Percentiles rank a stretch among this genome's conserved stretches.
phyloP scores from a whole-genome alignment of 805 yeast genomes.

The Candida patagonica region DNA sequence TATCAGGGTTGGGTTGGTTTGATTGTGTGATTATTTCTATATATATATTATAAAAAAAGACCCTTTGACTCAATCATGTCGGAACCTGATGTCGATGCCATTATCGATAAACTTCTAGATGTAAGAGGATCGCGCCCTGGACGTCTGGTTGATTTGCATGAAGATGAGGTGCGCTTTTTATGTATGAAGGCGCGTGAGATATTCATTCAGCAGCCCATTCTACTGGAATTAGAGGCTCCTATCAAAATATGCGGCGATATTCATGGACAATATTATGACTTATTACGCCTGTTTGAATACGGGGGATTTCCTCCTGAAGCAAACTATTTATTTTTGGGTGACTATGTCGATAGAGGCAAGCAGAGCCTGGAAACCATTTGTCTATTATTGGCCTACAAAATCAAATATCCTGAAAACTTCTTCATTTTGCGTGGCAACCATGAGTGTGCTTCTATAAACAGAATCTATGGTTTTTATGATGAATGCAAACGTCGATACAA shows the following conservation, averaged over 20 bases:
- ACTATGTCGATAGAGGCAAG: constrained; percentile 88
- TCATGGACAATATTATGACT: constrained; percentile 83
- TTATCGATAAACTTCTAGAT: constrained; percentile 88
- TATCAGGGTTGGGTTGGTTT: not conserved
- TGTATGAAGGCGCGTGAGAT: constrained; percentile 77
- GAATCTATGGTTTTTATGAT: constrained; percentile 6
- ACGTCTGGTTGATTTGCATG: constrained; percentile 59
- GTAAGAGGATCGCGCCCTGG: constrained; percentile 97
- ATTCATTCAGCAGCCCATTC: constrained; percentile 73
- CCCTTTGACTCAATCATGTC: not conserved
- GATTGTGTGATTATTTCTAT: not conserved
- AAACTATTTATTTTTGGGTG: constrained; percentile 79
- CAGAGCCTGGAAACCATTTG: constrained; percentile 82
- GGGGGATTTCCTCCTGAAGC: constrained; percentile 89
- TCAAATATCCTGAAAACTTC: constrained; percentile 6
- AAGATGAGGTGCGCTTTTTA: constrained; percentile 65
- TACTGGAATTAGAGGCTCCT: constrained; percentile 69
- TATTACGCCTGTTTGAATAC: constrained; percentile 72
- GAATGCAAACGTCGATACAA: constrained; percentile 6
- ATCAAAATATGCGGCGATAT: constrained; percentile 78
- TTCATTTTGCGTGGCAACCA: constrained; percentile 79
- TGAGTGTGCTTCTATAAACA: constrained; percentile 73
- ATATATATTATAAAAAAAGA: not conserved
- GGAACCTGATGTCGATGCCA: constrained; percentile 68
- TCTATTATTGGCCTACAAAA: constrained; percentile 40